These are phyloP conservation scores for Penicillium concentricum DNA, from an alignment of 2,329 filamentous ascomycete genomes.

Conservation along the genomic window DNA sequence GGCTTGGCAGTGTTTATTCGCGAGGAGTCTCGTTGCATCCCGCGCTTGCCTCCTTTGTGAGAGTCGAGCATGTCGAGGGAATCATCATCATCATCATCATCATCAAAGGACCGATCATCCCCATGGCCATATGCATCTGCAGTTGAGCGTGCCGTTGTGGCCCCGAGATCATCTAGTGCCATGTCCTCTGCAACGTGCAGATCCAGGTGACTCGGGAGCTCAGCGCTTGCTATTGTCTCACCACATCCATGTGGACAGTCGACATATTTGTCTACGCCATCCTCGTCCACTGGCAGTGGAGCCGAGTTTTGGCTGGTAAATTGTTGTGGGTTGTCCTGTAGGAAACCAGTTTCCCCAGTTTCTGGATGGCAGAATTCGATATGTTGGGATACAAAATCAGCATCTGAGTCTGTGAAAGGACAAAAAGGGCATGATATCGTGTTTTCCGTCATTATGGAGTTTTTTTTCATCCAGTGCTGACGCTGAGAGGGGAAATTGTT, in stretches of 20 bases:
- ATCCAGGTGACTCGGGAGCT: conserved; percentile 60
- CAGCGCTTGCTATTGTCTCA: conserved; percentile 53
- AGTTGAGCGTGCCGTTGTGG: conserved; percentile 4
- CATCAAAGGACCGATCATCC: conserved; percentile 8
- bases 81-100: conserved; percentile 16
- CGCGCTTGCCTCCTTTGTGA: conserved; percentile 16
- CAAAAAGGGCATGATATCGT: conserved; percentile 46
- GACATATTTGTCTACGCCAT: conserved; percentile 41
- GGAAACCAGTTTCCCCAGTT: conserved; percentile 27
- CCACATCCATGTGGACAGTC: conserved; percentile 61
- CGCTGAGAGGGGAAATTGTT: background rate
- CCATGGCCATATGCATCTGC: conserved; percentile 1
- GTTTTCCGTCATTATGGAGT: conserved; percentile 20
- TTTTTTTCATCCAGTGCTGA: background rate
- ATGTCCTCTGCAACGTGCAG: conserved; percentile 55
- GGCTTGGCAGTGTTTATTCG: conserved; percentile 14
- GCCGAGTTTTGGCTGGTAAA: background rate
- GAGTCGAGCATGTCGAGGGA: background rate
- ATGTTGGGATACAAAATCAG: conserved; percentile 44
- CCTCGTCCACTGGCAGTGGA: conserved; percentile 9
- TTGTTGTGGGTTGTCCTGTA: conserved; percentile 14
- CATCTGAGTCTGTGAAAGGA: conserved; percentile 41
- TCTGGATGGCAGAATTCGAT: conserved; percentile 48
- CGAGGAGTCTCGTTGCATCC: conserved; percentile 12
- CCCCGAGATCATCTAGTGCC: conserved; percentile 41